Evolutionary conservation across 139 green algal species (phyloP), one percentile per base, ranked within the genome.

Genomic region (Coelastrella sp.): DNA sequence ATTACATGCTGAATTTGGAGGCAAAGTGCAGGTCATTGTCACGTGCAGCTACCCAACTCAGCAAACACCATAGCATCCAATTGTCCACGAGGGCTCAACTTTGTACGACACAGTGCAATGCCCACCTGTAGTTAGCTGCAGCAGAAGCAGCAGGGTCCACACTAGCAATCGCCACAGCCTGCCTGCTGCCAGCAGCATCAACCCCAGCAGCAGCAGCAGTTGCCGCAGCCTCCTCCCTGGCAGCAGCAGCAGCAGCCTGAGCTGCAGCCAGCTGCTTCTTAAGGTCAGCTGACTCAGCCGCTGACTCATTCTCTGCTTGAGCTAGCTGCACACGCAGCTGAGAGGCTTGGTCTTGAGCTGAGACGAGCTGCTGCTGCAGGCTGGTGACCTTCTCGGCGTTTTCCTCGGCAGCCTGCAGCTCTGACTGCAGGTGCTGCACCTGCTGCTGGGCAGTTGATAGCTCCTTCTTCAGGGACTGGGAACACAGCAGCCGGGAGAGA

Each of bases 291-390:
- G 56, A 17, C 75, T 90, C 86, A 17, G 86, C 58, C 23, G 86
- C 61, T 11, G 75, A 57, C 32, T 83, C 86, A 47, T 75, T 59
- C 58, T 84, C 74, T 65, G 75, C 73, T 13, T 54, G 23, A 32
- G 73, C 86, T 16, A 83, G 73, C 23, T 90, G 73, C 7, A 8
- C 23, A 2, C 75, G 16, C 11, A 90, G 86, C 11, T 59, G n/a
- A 23, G 59, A 73, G 5, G 22, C 23, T 75, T 84, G 73, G 74
- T 59, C 16, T 11, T 77, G 73, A 20, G 74, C 74, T 23, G 73
- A 16, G 22, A 32, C 75, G 22, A 90, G 86, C 86, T 90, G 86
- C 75, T 82, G 71, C 73, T 71, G 74, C 54, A 88, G 83, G 68
- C 68, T 57, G 47, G 32, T 68, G 4, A 80, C 66, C 56, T 80